These are phyloP conservation scores for Jacaranda mimosifolia DNA, from an alignment of 257 asterid species.

Conservation along the genomic window DNA sequence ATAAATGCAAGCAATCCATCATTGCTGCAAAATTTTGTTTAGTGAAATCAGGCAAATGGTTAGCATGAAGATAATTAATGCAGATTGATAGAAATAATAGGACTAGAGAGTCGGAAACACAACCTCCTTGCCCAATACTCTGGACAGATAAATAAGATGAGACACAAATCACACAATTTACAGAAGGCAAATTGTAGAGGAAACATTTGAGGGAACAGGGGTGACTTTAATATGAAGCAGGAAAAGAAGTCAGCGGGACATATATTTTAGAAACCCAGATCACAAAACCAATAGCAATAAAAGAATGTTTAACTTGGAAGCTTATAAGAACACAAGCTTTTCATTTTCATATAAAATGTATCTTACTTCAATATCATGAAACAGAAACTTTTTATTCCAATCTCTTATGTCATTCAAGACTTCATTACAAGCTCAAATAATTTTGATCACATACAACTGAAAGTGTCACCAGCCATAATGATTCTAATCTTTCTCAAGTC, in stretches of 20 bases:
- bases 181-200: conserved; percentile 2
- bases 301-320: conserved; percentile 1
- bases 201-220: conserved; percentile 25
- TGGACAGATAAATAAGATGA: conserved; percentile 12
- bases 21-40: conserved; percentile 68
- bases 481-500: not conserved
- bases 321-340: not conserved
- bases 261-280: conserved; percentile 1
- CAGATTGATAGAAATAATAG: conserved; percentile 18
- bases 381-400: conserved; percentile 11
- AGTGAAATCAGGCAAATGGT: conserved; percentile 29
- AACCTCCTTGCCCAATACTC: conserved; percentile 22
- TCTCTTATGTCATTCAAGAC: not conserved
- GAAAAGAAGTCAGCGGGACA: not conserved
- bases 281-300: conserved; percentile 12
- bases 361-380: conserved; percentile 10
- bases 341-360: conserved; percentile 17
- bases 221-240: conserved; percentile 19
- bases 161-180: conserved; percentile 26
- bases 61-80: conserved; percentile 37
- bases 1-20: conserved; percentile 93
- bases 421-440: conserved; percentile 11
- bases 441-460: conserved; percentile 20
- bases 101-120: conserved; percentile 27
- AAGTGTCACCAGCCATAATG: conserved; percentile 13